Base-by-base conservation (phyloP, 2,329 filamentous ascomycete genomes). In the Beauveria scarabaeidicola region DNA sequence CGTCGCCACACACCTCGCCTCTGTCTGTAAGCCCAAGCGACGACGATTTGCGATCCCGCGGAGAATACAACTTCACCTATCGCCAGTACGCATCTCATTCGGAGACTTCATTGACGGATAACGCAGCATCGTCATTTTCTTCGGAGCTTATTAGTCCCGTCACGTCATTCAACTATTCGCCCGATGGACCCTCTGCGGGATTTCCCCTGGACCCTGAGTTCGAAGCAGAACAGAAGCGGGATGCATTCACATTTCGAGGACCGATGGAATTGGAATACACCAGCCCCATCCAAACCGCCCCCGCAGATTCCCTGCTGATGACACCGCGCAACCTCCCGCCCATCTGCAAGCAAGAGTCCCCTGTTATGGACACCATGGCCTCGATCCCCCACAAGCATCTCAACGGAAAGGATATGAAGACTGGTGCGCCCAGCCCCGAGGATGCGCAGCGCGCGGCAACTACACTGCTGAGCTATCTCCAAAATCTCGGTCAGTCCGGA, bases 391-490 rank as follows among this genome's bases (percentile, higher is more conserved):
- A 8, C 8, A 9, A 17, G 19, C 13, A n/a, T 11, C 10, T 41
- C 5, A 9, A 41, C 32, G 46, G 46, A 17, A 58, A 51, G 3
- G 13, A 32, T 11, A 21, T 15, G 9, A 51, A 32, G 2, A 11
- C n/a, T 4, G 10, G 8, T 15, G 38, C 88, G 1, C 89, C 88
- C 0, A 91, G 87, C 0, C 89, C 91, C 65, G 91, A 97, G 66
- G 91, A 97, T 71, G 92, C 92, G 4, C 83, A 89, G 43, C 82
- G 85, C 55, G 93, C 92, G 1, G 81, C 95, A 5, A 87, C 93
- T 67, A 86, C 92, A 2, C 83, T 97, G 21, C 82, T 96, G 70
- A 87, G 76, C 62, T 96, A 93, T 69, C 88, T 97, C 70, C 83
- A 90, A 66, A 85, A 86, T 62, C 83, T 88, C 65, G 84, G 86